phyloP scores from a whole-genome alignment of 164 flowering plant species.

The Platanus orientalis region DNA sequence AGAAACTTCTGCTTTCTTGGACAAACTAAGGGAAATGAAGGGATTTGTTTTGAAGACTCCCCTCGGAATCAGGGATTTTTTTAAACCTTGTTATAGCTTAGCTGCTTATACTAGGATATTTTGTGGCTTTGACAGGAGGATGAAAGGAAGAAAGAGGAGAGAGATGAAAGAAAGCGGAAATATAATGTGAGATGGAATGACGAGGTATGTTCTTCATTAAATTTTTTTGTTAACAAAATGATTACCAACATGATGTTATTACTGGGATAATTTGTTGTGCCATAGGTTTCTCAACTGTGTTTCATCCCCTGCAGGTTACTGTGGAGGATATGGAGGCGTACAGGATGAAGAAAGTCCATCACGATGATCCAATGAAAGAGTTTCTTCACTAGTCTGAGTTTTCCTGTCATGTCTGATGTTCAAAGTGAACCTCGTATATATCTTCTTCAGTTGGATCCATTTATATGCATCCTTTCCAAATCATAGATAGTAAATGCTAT shows the following conservation, averaged over 20 bases:
- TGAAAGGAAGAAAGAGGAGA: constrained; percentile 66
- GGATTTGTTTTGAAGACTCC: too few relatives aligned
- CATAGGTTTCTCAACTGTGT: neutral
- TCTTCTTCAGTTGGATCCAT: too few relatives aligned
- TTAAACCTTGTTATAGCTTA: too few relatives aligned
- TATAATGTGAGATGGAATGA: constrained; percentile 79
- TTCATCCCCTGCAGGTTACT: constrained; percentile 46
- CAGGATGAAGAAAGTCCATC: constrained; percentile 62
- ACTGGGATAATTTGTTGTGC: neutral
- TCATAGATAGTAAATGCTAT: too few relatives aligned
- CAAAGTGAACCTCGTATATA: too few relatives aligned
- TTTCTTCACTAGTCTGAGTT: constrained; percentile 39
- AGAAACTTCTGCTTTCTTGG: too few relatives aligned
- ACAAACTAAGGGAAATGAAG: too few relatives aligned
- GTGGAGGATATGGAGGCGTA: constrained; percentile 85
- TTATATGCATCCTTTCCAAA: too few relatives aligned
- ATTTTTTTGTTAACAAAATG: neutral
- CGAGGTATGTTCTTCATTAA: constrained; percentile 40
- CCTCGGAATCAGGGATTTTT: too few relatives aligned
- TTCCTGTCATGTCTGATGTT: too few relatives aligned
- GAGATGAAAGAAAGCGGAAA: constrained; percentile 82
- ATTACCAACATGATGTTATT: too few relatives aligned
- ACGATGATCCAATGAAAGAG: constrained; percentile 86
- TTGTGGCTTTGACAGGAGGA: constrained; percentile 61
- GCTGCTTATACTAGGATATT: neutral